These are phyloP conservation scores for Halophytophthora polymorphica DNA, from an alignment of 352 stramenopile species.

Conservation along the genomic window DNA sequence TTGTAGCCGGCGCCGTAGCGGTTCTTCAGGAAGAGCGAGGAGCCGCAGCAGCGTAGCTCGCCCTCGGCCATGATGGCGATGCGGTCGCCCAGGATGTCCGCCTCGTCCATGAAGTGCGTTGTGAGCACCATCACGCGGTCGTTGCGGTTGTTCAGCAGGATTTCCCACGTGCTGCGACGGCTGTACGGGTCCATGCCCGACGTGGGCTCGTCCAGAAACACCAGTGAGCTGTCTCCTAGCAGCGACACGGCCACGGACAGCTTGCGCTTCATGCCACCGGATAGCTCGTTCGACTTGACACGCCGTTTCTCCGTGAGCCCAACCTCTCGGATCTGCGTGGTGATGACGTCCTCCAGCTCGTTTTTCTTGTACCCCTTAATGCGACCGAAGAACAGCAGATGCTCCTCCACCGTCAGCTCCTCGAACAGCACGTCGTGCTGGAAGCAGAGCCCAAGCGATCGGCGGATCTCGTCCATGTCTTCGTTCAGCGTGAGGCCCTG, in stretches of 20 bases:
- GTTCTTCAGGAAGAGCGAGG: slow-evolving; percentile 81
- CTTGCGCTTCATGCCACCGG: slow-evolving; percentile 90
- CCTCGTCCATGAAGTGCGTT: slow-evolving; percentile 95
- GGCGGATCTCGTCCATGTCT: slow-evolving; percentile 73
- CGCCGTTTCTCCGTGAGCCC: slow-evolving; percentile 62
- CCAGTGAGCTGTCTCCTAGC: slow-evolving; percentile 78
- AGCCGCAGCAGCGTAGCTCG: slow-evolving; percentile 67
- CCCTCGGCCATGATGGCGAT: slow-evolving; percentile 87
- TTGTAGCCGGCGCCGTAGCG: slow-evolving; percentile 70
- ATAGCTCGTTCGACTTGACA: slow-evolving; percentile 56
- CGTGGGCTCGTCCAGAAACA: slow-evolving; percentile 92
- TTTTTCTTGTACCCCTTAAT: slow-evolving; percentile 54
- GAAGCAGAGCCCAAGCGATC: slow-evolving; percentile 74
- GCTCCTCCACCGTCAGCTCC: slow-evolving; percentile 73
- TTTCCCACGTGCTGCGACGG: slow-evolving; percentile 91
- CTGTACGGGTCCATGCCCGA: slow-evolving; percentile 95
- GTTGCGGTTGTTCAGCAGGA: slow-evolving; percentile 58
- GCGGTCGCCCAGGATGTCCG: slow-evolving; percentile 79
- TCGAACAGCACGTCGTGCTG: slow-evolving; percentile 82
- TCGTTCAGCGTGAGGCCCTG: slow-evolving; percentile 63
- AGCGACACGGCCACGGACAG: slow-evolving; percentile 89
- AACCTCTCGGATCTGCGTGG: slow-evolving; percentile 48
- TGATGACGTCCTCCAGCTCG: slow-evolving; percentile 30
- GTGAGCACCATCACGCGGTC: slow-evolving; percentile 84
- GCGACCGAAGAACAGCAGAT: slow-evolving; percentile 65